Evolutionary conservation across 495 filamentous ascomycete species (phyloP).

Genomic region (Neurospora sp.): DNA sequence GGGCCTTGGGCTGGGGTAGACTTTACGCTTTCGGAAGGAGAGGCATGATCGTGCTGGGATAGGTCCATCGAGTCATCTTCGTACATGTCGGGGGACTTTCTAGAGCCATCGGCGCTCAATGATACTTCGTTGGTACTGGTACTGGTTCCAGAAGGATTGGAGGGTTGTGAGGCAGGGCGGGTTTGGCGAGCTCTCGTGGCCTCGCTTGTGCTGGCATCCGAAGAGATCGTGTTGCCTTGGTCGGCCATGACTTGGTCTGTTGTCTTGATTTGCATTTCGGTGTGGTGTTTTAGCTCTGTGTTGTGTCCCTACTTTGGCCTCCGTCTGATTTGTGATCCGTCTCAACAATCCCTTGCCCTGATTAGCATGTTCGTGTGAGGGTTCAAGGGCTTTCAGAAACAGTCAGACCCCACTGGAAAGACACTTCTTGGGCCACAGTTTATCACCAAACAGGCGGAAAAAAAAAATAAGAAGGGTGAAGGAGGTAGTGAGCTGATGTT

Average conservation of each 20-base stretch:
- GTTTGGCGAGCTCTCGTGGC: slow-evolving; percentile 8
- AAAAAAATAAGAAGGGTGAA: not conserved
- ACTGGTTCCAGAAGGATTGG: slow-evolving; percentile 11
- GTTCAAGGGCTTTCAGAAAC: not conserved
- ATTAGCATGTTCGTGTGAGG: not conserved
- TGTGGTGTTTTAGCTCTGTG: not conserved
- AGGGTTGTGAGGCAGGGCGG: slow-evolving; percentile 16
- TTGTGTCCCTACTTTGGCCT: not conserved
- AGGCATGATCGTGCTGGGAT: slow-evolving; percentile 22
- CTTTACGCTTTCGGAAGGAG: slow-evolving; percentile 21
- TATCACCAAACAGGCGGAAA: not conserved
- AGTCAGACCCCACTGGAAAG: not conserved
- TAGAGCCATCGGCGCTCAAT: slow-evolving; percentile 5
- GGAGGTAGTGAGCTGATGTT: not conserved
- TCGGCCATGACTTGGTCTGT: not conserved
- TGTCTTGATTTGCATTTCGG: not conserved
- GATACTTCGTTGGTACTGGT: slow-evolving; percentile 10
- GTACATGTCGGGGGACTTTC: slow-evolving; percentile 21
- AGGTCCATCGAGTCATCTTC: slow-evolving; percentile 25
- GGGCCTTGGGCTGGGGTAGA: slow-evolving; percentile 8
- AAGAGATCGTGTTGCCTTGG: not conserved
- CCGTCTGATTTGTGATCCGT: not conserved
- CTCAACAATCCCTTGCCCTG: not conserved
- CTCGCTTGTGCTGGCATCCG: slow-evolving; percentile 6
- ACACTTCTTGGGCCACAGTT: not conserved